These are phyloP conservation scores for Colletotrichum cordylinicola DNA, from an alignment of 2,329 filamentous ascomycete genomes.

Conservation along the genomic window DNA sequence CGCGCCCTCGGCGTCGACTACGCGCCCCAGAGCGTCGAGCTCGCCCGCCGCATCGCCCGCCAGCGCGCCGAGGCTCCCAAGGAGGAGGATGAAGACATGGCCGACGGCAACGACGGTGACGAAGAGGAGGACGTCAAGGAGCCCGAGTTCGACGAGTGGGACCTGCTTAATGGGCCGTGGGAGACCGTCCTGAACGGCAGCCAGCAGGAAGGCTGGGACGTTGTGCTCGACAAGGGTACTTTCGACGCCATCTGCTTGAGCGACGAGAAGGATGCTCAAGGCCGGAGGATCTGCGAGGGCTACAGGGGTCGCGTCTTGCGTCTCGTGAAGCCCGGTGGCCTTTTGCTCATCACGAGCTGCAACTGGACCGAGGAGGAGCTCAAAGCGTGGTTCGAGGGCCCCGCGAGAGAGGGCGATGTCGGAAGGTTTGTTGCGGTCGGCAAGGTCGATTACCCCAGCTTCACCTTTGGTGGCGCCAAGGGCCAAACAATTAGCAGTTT, in stretches of 20 bases:
- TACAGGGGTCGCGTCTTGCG: slow-evolving; percentile 74
- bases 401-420: slow-evolving; percentile 29
- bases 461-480: slow-evolving; percentile 87
- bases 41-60: slow-evolving; percentile 69
- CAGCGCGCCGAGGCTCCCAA: slow-evolving; percentile 22
- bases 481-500: slow-evolving; percentile 90
- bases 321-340: slow-evolving; percentile 73
- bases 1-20: slow-evolving; percentile 89
- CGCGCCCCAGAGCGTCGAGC: slow-evolving; percentile 72
- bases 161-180: slow-evolving; percentile 58
- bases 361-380: slow-evolving; percentile 97
- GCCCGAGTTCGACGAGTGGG: slow-evolving; percentile 63
- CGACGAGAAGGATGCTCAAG: slow-evolving; percentile 56
- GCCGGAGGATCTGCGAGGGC: slow-evolving; percentile 71
- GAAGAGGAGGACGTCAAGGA: slow-evolving; percentile 9
- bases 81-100: slow-evolving; percentile 17
- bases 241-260: slow-evolving; percentile 93
- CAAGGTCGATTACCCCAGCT: slow-evolving; percentile 81
- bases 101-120: slow-evolving; percentile 29
- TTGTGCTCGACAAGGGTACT: slow-evolving; percentile 97
- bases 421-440: slow-evolving; percentile 65
- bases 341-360: slow-evolving; percentile 90
- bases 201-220: slow-evolving; percentile 71
- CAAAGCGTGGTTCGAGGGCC: slow-evolving; percentile 74
- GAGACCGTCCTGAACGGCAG: slow-evolving; percentile 35